Evolutionary conservation across 2,329 filamentous ascomycete species (phyloP).

Genomic region (Aspergillus proliferans): DNA sequence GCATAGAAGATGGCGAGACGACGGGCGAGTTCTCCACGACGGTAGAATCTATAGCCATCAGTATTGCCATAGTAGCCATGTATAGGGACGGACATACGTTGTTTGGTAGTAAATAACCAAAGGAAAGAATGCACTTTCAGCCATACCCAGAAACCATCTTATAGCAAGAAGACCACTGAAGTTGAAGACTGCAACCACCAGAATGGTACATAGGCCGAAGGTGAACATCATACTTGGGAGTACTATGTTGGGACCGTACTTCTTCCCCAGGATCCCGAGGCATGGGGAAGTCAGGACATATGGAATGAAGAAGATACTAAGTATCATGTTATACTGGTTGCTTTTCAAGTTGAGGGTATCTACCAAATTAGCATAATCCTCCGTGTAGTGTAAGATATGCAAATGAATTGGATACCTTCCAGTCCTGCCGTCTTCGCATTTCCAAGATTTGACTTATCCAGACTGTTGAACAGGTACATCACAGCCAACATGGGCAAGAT

Average conservation of each 20-base stretch:
- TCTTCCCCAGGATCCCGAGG: constrained; percentile 23
- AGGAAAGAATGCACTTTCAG: constrained; percentile 24
- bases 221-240: constrained; percentile 23
- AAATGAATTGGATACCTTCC: constrained; percentile 8
- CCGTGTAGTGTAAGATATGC: neutral
- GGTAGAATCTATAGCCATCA: constrained; percentile 16
- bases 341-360: constrained; percentile 17
- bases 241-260: constrained; percentile 19
- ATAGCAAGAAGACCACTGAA: constrained; percentile 21
- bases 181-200: constrained; percentile 17
- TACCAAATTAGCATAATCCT: constrained; percentile 1
- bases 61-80: neutral
- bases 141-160: constrained; percentile 23
- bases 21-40: constrained; percentile 21
- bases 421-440: constrained; percentile 23
- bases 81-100: constrained; percentile 7
- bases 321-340: constrained; percentile 21
- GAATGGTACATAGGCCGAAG: constrained; percentile 18
- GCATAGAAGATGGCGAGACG: constrained; percentile 27
- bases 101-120: constrained; percentile 23
- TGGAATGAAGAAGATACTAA: constrained; percentile 23
- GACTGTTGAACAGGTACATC: constrained; percentile 50
- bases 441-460: constrained; percentile 38
- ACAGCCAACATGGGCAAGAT: constrained; percentile 48
- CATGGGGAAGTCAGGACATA: constrained; percentile 24